Conservation (phyloP, 2,329 filamentous ascomycete species). For the Clarireedia monteithiana region DNA sequence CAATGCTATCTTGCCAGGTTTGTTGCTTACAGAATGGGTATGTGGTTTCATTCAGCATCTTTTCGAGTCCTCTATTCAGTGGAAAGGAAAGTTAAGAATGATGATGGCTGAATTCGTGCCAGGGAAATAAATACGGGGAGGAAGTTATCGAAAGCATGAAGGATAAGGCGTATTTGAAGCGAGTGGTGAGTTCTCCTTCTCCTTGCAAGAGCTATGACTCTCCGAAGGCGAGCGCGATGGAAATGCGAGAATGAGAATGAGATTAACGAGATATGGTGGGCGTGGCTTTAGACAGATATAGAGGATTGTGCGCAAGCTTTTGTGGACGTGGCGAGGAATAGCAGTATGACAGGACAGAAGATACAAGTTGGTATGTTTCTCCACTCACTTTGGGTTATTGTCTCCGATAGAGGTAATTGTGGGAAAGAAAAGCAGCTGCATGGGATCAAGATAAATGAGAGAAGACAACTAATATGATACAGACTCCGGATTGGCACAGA, state of each 20-base stretch:
- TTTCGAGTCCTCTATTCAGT: neutral
- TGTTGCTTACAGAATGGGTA: slow-evolving; percentile 59
- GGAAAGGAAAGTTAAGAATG: neutral
- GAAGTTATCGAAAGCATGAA: slow-evolving; percentile 43
- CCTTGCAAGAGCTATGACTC: neutral
- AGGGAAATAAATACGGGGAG: slow-evolving; percentile 38
- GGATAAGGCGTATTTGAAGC: slow-evolving; percentile 46
- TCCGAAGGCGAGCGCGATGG: no score
- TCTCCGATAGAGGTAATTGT: neutral
- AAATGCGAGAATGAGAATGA: no score
- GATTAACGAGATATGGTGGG: no score
- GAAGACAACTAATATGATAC: neutral
- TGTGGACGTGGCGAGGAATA: slow-evolving; percentile 44
- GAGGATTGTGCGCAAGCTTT: slow-evolving; percentile 49
- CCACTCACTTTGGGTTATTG: neutral
- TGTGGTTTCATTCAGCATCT: slow-evolving; percentile 8
- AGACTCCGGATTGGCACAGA: neutral
- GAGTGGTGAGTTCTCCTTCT: slow-evolving; percentile 35
- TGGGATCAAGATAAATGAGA: no score
- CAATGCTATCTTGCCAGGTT: slow-evolving; percentile 57
- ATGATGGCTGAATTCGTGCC: neutral
- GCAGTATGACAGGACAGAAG: slow-evolving; percentile 28
- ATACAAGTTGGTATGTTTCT: slow-evolving; percentile 27
- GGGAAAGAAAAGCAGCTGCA: neutral
- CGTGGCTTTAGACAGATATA: slow-evolving; percentile 34